These are phyloP conservation scores for Polyporus arcularius DNA, from an alignment of 768 basidiomycete species.

Conservation along the genomic window DNA sequence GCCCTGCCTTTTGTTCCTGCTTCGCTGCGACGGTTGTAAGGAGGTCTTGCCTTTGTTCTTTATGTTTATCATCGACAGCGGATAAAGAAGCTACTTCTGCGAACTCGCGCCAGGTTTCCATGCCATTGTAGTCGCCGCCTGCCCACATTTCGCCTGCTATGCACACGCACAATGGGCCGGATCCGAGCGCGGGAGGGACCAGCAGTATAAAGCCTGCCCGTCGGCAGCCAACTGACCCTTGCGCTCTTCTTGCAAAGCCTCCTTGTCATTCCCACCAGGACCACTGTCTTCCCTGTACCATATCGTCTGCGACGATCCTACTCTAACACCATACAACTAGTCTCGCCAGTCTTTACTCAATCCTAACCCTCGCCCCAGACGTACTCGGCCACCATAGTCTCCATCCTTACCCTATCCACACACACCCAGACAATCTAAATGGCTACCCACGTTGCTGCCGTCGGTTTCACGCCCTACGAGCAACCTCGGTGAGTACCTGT, in stretches of 20 bases:
- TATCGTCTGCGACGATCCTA: slow-evolving; percentile 19
- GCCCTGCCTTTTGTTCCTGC: background rate
- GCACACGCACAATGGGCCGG: background rate
- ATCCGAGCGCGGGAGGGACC: background rate
- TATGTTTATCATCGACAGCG: background rate
- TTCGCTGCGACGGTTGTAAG: background rate
- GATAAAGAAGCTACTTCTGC: background rate
- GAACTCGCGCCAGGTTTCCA: background rate
- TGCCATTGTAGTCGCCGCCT: background rate
- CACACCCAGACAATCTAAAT: background rate
- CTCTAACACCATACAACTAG: background rate
- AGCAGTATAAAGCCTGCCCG: background rate
- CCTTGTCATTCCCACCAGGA: background rate
- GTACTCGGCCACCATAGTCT: too few species aligned
- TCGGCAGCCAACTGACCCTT: background rate
- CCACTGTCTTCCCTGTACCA: background rate
- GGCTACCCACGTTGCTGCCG: slow-evolving; percentile 7
- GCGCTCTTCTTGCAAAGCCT: background rate
- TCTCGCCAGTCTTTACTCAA: background rate
- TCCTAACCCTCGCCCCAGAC: background rate
- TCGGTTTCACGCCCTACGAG: slow-evolving; percentile 19
- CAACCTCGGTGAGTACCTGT: slow-evolving; percentile 22
- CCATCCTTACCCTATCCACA: background rate
- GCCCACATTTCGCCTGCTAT: background rate
- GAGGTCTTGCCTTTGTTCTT: slow-evolving; percentile 8